Evolutionary conservation across 2,329 filamentous ascomycete species (phyloP).

Genomic region (Penicillium hesseltinei): DNA sequence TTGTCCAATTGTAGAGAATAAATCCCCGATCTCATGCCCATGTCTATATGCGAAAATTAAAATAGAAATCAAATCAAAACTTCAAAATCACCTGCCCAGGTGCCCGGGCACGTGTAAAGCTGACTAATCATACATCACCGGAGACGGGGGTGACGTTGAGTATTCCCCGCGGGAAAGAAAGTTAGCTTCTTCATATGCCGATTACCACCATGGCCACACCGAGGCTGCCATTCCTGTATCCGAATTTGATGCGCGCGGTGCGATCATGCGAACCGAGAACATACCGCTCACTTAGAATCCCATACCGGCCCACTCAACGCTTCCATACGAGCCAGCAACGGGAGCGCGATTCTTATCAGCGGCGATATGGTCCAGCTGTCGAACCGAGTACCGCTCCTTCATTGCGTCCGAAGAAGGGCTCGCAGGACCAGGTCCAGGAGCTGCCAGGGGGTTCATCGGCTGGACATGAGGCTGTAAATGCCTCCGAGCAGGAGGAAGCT

Average conservation of each 20-base stretch:
- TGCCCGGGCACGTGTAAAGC: background rate
- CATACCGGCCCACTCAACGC: conserved; percentile 26
- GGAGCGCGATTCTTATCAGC: conserved; percentile 42
- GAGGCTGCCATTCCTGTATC: conserved; percentile 67
- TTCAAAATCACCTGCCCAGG: background rate
- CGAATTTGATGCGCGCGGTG: conserved; percentile 61
- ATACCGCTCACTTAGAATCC: conserved; percentile 44
- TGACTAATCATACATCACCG: background rate
- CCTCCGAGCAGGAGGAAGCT: background rate
- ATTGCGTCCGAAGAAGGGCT: conserved; percentile 29
- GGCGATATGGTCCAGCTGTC: conserved; percentile 48
- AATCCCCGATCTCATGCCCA: too few relatives aligned
- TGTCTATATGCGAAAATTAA: background rate
- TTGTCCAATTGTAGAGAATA: background rate
- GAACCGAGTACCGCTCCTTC: conserved; percentile 43
- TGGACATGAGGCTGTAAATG: background rate
- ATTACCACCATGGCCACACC: conserved; percentile 56
- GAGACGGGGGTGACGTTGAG: conserved; percentile 2
- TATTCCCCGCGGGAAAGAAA: conserved; percentile 21
- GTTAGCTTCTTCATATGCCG: conserved; percentile 14
- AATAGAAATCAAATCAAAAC: background rate
- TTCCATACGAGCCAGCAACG: conserved; percentile 40
- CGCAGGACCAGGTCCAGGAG: conserved; percentile 18
- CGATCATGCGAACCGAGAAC: conserved; percentile 49
- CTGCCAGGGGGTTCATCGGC: conserved; percentile 11